phyloP scores from a whole-genome alignment of 75 land plant genomes.

The Pinus taeda region DNA sequence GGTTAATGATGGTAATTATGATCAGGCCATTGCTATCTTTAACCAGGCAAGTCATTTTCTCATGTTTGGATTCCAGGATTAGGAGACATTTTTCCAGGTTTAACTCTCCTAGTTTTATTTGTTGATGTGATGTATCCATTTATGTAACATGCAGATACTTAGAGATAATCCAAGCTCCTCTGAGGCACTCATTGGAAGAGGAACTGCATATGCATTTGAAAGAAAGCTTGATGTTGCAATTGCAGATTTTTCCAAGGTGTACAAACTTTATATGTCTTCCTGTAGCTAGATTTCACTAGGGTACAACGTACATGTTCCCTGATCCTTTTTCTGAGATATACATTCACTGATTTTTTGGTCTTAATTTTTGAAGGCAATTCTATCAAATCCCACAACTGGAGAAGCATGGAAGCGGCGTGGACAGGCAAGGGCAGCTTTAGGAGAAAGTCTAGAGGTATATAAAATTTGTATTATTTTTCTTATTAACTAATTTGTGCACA shows the following conservation, averaged over 20 bases:
- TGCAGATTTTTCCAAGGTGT: conserved; percentile 81
- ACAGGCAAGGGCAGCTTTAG: conserved; percentile 90
- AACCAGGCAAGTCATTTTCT: conserved; percentile 49
- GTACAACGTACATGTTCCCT: background rate
- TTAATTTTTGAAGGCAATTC: conserved; percentile 49
- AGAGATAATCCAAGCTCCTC: conserved; percentile 64
- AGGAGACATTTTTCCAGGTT: background rate
- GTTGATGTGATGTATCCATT: background rate
- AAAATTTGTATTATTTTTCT: background rate
- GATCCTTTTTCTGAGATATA: too few relatives aligned
- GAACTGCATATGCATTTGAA: conserved; percentile 92
- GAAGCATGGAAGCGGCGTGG: conserved; percentile 98
- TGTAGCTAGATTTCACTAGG: background rate
- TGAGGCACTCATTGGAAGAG: conserved; percentile 90
- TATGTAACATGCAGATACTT: conserved; percentile 42
- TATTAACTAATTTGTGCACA: background rate
- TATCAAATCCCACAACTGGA: conserved; percentile 64
- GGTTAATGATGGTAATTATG: conserved; percentile 91
- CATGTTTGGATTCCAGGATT: background rate
- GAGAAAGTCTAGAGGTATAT: conserved; percentile 68
- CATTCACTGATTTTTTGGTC: conserved; percentile 1
- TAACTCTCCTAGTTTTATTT: background rate
- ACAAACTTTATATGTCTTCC: background rate
- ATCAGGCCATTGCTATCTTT: conserved; percentile 68
- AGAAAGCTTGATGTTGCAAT: conserved; percentile 76